Percentiles rank a stretch among this genome's conserved stretches.
Conservation (phyloP, 805 yeast genomes). For the Tetrapisispora pingtungensis region DNA sequence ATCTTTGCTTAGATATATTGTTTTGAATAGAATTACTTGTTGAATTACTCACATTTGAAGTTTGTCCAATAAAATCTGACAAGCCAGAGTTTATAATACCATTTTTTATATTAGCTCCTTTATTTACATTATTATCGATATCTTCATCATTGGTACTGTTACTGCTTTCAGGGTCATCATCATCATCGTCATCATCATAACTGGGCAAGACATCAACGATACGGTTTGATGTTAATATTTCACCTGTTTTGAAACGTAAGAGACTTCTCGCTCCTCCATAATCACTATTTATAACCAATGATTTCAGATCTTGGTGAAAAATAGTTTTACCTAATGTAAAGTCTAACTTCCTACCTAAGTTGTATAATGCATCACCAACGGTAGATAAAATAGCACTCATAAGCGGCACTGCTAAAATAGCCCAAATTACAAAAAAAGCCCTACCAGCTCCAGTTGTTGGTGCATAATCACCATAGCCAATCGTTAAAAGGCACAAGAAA, state of each 20-base stretch:
- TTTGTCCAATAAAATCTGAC: too few relatives aligned
- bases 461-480: constrained; percentile 74
- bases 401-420: constrained; percentile 70
- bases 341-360: constrained; percentile 17
- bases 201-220: neutral
- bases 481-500: constrained; percentile 62
- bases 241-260: constrained; percentile 6
- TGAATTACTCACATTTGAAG: neutral
- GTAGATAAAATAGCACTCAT: constrained; percentile 75
- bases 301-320: constrained; percentile 9
- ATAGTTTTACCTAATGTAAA: constrained; percentile 7
- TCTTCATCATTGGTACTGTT: neutral
- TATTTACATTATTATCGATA: neutral
- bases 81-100: too few relatives aligned
- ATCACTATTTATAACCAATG: constrained; percentile 4
- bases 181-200: neutral
- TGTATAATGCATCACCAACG: constrained; percentile 43
- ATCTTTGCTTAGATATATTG: neutral
- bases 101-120: neutral
- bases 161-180: neutral
- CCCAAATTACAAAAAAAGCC: constrained; percentile 71
- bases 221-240: constrained; percentile 3
- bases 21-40: neutral
- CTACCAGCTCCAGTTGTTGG: constrained; percentile 59
- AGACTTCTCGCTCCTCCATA: constrained; percentile 1